Percentiles rank a stretch among this genome's conserved stretches.
Evolutionary conservation across 306 rosid species (phyloP).

Genomic region (Trifolium dubium): DNA sequence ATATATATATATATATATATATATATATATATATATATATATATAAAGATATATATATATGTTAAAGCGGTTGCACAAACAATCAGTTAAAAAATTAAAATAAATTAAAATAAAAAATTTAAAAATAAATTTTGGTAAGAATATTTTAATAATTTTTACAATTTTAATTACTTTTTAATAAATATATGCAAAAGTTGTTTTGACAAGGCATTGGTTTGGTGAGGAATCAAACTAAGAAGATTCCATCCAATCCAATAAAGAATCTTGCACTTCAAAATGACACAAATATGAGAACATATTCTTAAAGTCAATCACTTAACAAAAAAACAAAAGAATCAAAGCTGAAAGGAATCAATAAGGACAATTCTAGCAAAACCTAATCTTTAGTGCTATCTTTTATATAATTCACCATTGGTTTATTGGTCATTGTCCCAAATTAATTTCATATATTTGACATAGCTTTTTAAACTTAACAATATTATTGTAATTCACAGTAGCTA

Average conservation of each 20-base stretch:
- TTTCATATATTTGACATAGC: not conserved
- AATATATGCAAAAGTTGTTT: slow-evolving; percentile 7
- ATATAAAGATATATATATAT: too few relatives aligned
- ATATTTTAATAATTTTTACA: not conserved
- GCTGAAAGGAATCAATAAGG: not conserved
- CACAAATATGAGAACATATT: slow-evolving; percentile 2
- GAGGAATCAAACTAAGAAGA: slow-evolving; percentile 31
- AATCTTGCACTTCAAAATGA: slow-evolving; percentile 29
- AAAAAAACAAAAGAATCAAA: not conserved
- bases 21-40: too few relatives aligned
- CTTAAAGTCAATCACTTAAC: not conserved
- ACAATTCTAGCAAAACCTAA: slow-evolving; percentile 19
- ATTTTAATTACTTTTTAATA: not conserved
- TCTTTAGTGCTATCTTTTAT: not conserved
- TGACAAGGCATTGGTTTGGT: not conserved
- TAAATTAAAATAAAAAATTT: too few relatives aligned
- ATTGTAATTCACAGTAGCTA: slow-evolving; percentile 22
- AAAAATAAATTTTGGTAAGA: too few relatives aligned
- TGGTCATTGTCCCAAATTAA: slow-evolving; percentile 11
- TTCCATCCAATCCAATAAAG: slow-evolving; percentile 34
- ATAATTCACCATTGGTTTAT: slow-evolving; percentile 28
- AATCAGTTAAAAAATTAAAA: not conserved
- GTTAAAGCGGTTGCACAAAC: not conserved
- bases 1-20: too few relatives aligned
- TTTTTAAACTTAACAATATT: slow-evolving; percentile 6